Percentiles rank a stretch among this genome's conserved stretches.
Conservation (phyloP, 1,284 basidiomycete species). For the Calocybe gambosa region DNA sequence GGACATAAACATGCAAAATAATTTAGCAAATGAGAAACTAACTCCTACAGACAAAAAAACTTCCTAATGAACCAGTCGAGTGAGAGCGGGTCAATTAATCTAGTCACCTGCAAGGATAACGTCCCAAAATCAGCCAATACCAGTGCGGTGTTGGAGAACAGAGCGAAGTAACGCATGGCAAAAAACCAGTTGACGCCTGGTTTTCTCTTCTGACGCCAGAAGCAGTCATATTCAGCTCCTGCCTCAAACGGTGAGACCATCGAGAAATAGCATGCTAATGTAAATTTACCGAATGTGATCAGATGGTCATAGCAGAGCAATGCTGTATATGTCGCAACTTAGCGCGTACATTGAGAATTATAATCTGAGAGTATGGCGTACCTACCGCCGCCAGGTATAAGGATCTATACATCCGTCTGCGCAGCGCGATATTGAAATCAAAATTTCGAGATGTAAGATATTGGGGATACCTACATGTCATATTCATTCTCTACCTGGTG, state of each 20-base stretch:
- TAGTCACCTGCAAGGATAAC: background rate
- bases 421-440: too few relatives aligned
- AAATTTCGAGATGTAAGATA: too few relatives aligned
- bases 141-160: background rate
- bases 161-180: background rate
- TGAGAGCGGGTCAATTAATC: background rate
- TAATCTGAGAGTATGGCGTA: too few relatives aligned
- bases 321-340: background rate
- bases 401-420: too few relatives aligned
- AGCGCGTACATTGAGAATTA: too few relatives aligned
- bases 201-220: background rate
- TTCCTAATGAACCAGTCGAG: background rate
- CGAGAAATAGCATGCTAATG: background rate
- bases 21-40: background rate
- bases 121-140: background rate
- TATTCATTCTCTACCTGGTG: too few relatives aligned
- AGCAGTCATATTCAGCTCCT: background rate
- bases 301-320: background rate
- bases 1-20: background rate
- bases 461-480: too few relatives aligned
- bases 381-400: too few relatives aligned
- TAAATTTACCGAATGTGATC: background rate
- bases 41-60: background rate
- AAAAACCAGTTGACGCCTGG: background rate
- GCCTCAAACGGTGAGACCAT: background rate